A percentile compares a stretch with the other conserved stretches of the same genome.
phyloP scores from a whole-genome alignment of 306 rosid genomes.

The Medicago truncatula region DNA sequence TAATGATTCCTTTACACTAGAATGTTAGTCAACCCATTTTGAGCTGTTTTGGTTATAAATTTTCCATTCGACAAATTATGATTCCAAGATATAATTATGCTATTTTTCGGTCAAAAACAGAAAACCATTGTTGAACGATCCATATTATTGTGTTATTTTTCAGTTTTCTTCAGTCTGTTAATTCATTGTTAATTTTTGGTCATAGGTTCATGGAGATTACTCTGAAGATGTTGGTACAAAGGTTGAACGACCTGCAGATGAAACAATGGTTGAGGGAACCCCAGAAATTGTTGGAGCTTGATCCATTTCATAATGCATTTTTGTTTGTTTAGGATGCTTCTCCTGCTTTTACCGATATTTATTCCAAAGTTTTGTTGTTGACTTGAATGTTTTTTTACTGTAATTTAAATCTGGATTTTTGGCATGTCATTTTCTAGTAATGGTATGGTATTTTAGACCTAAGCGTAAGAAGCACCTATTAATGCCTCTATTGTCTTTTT shows the following conservation, averaged over 20 bases:
- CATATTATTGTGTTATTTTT: too few species aligned
- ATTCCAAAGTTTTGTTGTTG: conserved; percentile 33
- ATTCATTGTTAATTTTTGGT: neutral
- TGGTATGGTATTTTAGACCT: neutral
- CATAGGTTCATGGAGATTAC: conserved; percentile 86
- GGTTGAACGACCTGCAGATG: conserved; percentile 88
- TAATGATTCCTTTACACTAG: neutral
- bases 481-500: neutral
- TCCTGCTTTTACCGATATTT: conserved; percentile 1
- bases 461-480: neutral
- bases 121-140: too few species aligned
- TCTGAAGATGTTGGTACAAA: conserved; percentile 82
- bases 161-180: too few species aligned
- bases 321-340: conserved; percentile 35
- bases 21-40: neutral
- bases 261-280: conserved; percentile 57
- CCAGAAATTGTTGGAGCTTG: conserved; percentile 81
- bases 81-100: too few species aligned
- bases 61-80: too few species aligned
- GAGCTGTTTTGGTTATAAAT: too few species aligned
- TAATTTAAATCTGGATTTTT: conserved; percentile 31
- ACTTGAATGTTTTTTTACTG: conserved; percentile 36
- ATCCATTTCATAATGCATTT: conserved; percentile 5
- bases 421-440: neutral
- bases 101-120: too few species aligned